A percentile compares a stretch with the other conserved stretches of the same genome.
Evolutionary conservation across 768 basidiomycete genomes (phyloP).

Genomic region (Amylocystis lapponica): DNA sequence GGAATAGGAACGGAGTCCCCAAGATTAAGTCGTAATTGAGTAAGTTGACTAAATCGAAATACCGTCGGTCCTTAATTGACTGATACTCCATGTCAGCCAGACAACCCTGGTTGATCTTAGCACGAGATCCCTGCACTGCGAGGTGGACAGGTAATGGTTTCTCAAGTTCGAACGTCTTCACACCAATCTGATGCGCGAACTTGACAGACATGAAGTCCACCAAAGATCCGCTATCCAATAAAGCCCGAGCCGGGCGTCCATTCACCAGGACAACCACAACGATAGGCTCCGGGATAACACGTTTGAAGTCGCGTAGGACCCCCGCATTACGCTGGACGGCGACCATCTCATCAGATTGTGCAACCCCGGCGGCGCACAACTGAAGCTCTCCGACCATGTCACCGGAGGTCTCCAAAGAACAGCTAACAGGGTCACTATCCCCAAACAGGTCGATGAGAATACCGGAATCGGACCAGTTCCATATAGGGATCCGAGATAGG

Average conservation of each 20-base stretch:
- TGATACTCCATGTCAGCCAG: constrained; percentile 28
- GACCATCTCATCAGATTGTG: no score
- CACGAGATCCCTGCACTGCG: constrained; percentile 35
- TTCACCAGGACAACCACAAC: constrained; percentile 27
- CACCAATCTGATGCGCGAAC: constrained; percentile 31
- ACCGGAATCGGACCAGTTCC: no score
- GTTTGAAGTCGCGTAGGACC: constrained; percentile 4
- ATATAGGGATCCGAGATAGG: no score
- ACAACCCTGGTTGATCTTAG: constrained; percentile 28
- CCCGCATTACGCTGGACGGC: constrained; percentile 14
- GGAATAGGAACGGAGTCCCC: constrained; percentile 27
- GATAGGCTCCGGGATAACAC: constrained; percentile 26
- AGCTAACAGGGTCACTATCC: no score
- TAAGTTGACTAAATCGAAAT: constrained; percentile 23
- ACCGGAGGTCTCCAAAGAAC: no score
- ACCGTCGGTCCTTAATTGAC: constrained; percentile 20
- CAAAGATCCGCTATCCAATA: constrained; percentile 33
- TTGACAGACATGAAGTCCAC: constrained; percentile 36
- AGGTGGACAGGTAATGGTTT: constrained; percentile 32
- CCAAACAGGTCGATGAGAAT: no score
- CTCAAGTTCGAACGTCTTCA: constrained; percentile 18
- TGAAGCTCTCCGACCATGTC: no score
- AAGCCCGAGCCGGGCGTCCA: constrained; percentile 24
- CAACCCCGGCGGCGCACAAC: no score
- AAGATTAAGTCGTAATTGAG: constrained; percentile 25